Conservation (phyloP, 169 alveolate genomes). For the Prorocentrum cordatum region DNA sequence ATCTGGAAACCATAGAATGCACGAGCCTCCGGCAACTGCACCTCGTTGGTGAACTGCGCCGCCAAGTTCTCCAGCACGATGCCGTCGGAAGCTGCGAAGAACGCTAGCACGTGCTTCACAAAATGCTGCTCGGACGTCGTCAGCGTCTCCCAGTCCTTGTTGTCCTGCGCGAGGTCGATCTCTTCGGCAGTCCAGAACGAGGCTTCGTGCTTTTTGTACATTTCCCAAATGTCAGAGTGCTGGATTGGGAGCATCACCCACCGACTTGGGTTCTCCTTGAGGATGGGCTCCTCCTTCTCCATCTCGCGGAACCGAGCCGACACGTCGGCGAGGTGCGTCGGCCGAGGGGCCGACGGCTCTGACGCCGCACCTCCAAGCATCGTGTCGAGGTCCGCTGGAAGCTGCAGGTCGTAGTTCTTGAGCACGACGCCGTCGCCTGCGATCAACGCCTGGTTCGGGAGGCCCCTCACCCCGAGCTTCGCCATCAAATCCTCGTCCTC, state of each 20-base stretch:
- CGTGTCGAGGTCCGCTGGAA: not conserved
- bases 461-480: not conserved
- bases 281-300: constrained; percentile 62
- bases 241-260: constrained; percentile 67
- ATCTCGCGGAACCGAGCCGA: not conserved
- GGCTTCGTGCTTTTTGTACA: constrained; percentile 87
- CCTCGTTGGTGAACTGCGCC: constrained; percentile 88
- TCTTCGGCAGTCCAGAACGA: constrained; percentile 87
- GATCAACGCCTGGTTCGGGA: not conserved
- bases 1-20: constrained; percentile 95
- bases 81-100: constrained; percentile 83
- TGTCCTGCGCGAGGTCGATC: constrained; percentile 91
- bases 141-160: constrained; percentile 83
- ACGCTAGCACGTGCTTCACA: constrained; percentile 75
- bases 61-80: constrained; percentile 96
- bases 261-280: constrained; percentile 43
- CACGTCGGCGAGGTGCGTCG: not conserved
- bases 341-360: not conserved
- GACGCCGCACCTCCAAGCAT: not conserved
- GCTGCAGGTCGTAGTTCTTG: not conserved
- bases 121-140: constrained; percentile 82
- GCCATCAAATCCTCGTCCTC: not conserved
- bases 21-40: constrained; percentile 94
- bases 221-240: constrained; percentile 42
- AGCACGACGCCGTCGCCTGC: not conserved